Conservation (phyloP, 495 filamentous ascomycete genomes). For the Chlorociboria aeruginascens region DNA sequence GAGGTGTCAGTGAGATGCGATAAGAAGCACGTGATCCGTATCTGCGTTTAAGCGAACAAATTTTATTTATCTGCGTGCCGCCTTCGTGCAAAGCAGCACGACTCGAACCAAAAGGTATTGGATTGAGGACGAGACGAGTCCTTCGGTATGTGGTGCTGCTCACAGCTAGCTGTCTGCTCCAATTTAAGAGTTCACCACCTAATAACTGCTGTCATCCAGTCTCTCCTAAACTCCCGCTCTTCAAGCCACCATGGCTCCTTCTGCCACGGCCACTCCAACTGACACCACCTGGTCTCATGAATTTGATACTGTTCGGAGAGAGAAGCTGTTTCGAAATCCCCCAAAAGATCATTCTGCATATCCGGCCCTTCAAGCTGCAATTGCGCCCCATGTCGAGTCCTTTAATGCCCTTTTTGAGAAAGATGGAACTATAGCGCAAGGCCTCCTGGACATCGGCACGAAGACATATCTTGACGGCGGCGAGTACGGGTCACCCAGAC, state of each 20-base stretch:
- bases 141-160: no score
- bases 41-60: no score
- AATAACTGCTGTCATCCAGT: no score
- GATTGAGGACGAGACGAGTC: no score
- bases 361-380: slow-evolving; percentile 68
- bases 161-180: no score
- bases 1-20: no score
- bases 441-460: slow-evolving; percentile 76
- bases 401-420: slow-evolving; percentile 88
- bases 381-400: slow-evolving; percentile 83
- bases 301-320: slow-evolving; percentile 69
- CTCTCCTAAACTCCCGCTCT: slow-evolving; percentile 22
- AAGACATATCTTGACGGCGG: slow-evolving; percentile 79
- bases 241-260: slow-evolving; percentile 40
- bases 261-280: slow-evolving; percentile 21
- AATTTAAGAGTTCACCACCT: no score
- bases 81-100: no score
- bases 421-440: slow-evolving; percentile 59
- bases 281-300: slow-evolving; percentile 64
- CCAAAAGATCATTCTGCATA: slow-evolving; percentile 81
- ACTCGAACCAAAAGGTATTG: no score
- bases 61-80: no score
- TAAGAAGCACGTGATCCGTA: no score
- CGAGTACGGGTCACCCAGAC: slow-evolving; percentile 34
- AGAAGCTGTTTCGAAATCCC: slow-evolving; percentile 78